Evolutionary conservation across 2,329 filamentous ascomycete species (phyloP).

Genomic region (Ceratocystis destructans): DNA sequence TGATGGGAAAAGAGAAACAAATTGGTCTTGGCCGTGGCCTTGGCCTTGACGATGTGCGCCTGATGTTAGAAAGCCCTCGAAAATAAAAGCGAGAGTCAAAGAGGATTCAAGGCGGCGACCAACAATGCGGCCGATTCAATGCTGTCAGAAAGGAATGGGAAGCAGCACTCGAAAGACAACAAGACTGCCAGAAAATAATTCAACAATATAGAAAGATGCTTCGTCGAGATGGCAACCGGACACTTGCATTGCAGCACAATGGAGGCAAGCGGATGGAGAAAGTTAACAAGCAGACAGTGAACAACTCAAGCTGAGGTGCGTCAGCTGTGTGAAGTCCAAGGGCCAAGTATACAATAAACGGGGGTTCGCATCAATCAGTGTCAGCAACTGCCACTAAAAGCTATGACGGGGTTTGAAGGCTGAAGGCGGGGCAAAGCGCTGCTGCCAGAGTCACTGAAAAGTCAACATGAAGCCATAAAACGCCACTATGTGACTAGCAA

Average conservation of each 20-base stretch:
- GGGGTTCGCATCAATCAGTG: neutral
- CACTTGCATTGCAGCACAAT: conserved; percentile 4
- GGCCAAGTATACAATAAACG: conserved; percentile 1
- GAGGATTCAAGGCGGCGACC: neutral
- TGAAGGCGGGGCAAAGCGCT: neutral
- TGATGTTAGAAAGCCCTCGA: neutral
- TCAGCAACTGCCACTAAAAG: neutral
- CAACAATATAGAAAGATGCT: conserved; percentile 7
- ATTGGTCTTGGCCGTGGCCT: neutral
- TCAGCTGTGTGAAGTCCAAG: no score
- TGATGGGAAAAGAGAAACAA: neutral
- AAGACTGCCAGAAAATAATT: conserved; percentile 1
- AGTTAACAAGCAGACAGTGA: no score
- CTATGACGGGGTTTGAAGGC: neutral
- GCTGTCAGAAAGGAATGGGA: neutral
- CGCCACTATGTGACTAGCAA: neutral
- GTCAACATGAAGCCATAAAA: neutral
- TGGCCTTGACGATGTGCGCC: neutral
- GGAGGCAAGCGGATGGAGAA: neutral
- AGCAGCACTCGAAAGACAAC: neutral
- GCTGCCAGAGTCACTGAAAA: neutral
- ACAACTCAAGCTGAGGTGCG: no score
- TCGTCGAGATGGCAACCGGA: neutral
- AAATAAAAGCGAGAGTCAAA: neutral
- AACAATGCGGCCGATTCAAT: neutral